These are phyloP conservation scores for Nigrospora sphaerica DNA, from an alignment of 2,329 filamentous ascomycete species.

Conservation along the genomic window DNA sequence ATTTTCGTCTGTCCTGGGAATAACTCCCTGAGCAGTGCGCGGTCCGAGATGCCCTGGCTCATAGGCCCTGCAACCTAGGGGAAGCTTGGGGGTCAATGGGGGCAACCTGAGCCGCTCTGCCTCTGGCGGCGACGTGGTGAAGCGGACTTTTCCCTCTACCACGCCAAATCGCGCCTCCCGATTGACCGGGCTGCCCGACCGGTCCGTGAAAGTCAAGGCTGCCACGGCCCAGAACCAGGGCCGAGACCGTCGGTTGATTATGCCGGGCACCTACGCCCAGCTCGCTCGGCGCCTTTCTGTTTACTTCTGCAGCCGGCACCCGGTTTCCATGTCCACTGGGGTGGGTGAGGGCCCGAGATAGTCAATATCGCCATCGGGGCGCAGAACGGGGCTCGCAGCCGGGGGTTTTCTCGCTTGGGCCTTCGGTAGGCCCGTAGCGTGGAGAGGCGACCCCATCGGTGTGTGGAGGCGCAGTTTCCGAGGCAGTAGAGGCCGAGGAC, in stretches of 20 bases:
- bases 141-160: conserved; percentile 37
- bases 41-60: conserved; percentile 30
- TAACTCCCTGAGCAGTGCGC: conserved; percentile 15
- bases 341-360: conserved; percentile 26
- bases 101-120: conserved; percentile 40
- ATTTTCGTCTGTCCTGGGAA: conserved; percentile 23
- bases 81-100: conserved; percentile 29
- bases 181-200: conserved; percentile 19
- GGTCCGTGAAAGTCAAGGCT: conserved; percentile 22
- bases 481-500: conserved; percentile 21
- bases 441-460: conserved; percentile 25
- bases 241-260: conserved; percentile 31
- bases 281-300: conserved; percentile 34
- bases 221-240: conserved; percentile 17
- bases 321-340: conserved; percentile 38
- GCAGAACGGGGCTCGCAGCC: conserved; percentile 35
- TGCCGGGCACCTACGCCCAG: conserved; percentile 34
- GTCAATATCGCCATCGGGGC: conserved; percentile 39
- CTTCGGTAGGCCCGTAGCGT: conserved; percentile 23
- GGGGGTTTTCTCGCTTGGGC: conserved; percentile 36
- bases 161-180: conserved; percentile 27
- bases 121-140: conserved; percentile 32
- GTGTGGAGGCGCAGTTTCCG: conserved; percentile 31
- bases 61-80: conserved; percentile 36
- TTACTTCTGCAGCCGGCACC: conserved; percentile 42